Evolutionary conservation across 495 filamentous ascomycete genomes (phyloP), one percentile per base, ranked within the genome.

Genomic region (Aspergillus panamensis): DNA sequence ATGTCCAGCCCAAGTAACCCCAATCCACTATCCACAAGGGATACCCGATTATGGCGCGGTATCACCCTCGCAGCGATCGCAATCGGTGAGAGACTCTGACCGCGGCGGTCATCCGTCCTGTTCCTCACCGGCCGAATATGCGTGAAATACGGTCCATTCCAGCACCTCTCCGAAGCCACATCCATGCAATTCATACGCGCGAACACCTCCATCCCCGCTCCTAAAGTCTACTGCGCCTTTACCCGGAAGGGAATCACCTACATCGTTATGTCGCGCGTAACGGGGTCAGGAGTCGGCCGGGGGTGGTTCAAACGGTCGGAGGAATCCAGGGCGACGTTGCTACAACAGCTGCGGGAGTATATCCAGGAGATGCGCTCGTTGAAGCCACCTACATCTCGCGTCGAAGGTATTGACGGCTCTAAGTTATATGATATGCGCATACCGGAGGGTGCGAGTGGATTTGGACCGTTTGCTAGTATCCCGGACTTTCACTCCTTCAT

Each of bases 201-300:
- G 3, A 42, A 45, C 17, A 55, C 58, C 0, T 49, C 51, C 9
- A 51, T 60, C 20, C 58, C 58, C 5, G 45, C 47, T 8, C 51
- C 51, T 3, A 49, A 48, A 20, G 57, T 60, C 3, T 49, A 55
- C 10, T 50, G 58, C 44, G 37, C 56, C 1, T 52, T 58, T 37
- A 31, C 13, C 17, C 25, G 39, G 25, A 51, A 50, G 35, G 40
- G 40, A 4, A 21, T 12, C 7, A 39, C 44, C 6, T 55, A 54
- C 33, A 51, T 54, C 6, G 50, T 42, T n/a, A 49, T 49, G 51
- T 8, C 45, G 40, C 9, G 50, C 6, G 8, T 53, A 7, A 17
- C 33, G 14, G 57, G 57, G 8, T 16, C 45, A 10, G 17, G 19
- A 21, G 30, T 54, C 32, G 16, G 39, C 30, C 33, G 20, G 13